A percentile compares a stretch with the other conserved stretches of the same genome.
Conservation (phyloP, 768 basidiomycete genomes). For the Leccinum variicolor region DNA sequence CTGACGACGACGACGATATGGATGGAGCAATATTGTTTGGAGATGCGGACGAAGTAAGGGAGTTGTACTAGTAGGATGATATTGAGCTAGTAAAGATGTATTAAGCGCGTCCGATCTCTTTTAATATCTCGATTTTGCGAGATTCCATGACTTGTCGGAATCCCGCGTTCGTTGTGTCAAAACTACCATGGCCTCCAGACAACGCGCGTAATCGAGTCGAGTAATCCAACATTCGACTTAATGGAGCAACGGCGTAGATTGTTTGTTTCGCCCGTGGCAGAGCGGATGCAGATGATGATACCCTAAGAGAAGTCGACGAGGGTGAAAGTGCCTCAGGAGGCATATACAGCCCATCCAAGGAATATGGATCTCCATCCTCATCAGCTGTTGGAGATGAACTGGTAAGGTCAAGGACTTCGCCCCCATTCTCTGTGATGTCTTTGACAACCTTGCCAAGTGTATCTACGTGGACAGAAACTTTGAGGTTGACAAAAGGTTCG, state of each 20-base stretch:
- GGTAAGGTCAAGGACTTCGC: constrained; percentile 71
- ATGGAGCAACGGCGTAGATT: constrained; percentile 69
- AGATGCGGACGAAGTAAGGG: constrained; percentile 76
- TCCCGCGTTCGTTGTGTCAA: constrained; percentile 78
- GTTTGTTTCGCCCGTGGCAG: constrained; percentile 52
- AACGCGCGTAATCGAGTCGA: constrained; percentile 74
- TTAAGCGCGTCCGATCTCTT: constrained; percentile 73
- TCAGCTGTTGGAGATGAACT: constrained; percentile 32
- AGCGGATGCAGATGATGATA: constrained; percentile 26
- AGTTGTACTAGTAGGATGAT: constrained; percentile 40
- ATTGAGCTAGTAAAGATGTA: constrained; percentile 6
- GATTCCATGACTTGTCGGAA: constrained; percentile 63
- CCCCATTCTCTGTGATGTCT: constrained; percentile 80
- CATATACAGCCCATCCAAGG: constrained; percentile 66
- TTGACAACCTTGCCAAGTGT: constrained; percentile 74
- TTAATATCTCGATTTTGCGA: constrained; percentile 68
- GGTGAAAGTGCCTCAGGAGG: constrained; percentile 78
- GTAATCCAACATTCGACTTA: constrained; percentile 82
- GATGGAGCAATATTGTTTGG: constrained; percentile 73
- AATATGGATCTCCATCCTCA: constrained; percentile 41
- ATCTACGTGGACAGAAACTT: constrained; percentile 63
- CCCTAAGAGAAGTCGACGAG: constrained; percentile 42
- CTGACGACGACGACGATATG: constrained; percentile 73
- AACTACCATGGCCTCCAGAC: constrained; percentile 77
- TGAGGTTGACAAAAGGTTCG: constrained; percentile 75